These are phyloP conservation scores for Saturnispora kantuleensis DNA, from an alignment of 805 yeast genomes.

Conservation along the genomic window DNA sequence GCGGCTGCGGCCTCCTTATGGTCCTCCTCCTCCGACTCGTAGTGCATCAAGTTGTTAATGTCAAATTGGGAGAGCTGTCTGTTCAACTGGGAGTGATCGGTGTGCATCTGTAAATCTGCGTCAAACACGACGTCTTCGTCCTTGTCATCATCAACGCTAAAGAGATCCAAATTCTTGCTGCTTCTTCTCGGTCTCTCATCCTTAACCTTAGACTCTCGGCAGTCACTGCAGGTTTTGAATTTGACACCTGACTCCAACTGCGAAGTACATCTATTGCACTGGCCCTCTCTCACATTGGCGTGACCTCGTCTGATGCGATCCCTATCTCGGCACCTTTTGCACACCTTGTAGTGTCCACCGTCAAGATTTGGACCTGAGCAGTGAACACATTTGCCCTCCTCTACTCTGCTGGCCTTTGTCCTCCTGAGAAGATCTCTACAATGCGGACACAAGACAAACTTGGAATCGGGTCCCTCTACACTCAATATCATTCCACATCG, in stretches of 20 bases:
- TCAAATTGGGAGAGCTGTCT: conserved; percentile 24
- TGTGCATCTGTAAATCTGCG: conserved; percentile 11
- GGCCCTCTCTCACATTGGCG: conserved; percentile 30
- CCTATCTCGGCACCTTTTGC: conserved; percentile 52
- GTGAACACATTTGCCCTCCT: conserved; percentile 59
- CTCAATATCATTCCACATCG: conserved; percentile 53
- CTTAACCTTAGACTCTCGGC: too few species aligned
- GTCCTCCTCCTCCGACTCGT: conserved; percentile 10
- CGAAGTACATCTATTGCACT: conserved; percentile 34
- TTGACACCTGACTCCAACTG: conserved; percentile 48
- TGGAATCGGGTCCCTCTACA: conserved; percentile 28
- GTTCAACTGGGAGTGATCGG: conserved; percentile 23
- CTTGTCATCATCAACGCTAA: too few species aligned
- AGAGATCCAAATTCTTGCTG: not conserved
- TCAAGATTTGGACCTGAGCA: conserved; percentile 48
- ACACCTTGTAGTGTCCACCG: conserved; percentile 47
- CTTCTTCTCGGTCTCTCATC: conserved; percentile 8
- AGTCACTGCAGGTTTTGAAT: not conserved
- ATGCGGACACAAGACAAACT: conserved; percentile 49
- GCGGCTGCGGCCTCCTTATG: conserved; percentile 11
- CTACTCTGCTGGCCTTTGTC: conserved; percentile 48
- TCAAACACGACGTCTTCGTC: too few species aligned
- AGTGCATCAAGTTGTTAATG: conserved; percentile 6
- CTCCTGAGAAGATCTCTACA: conserved; percentile 48
- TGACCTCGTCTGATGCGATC: conserved; percentile 48